A percentile compares a stretch with the other conserved stretches of the same genome.
Conservation (phyloP, 306 rosid genomes). For the Canavalia ensiformis region DNA sequence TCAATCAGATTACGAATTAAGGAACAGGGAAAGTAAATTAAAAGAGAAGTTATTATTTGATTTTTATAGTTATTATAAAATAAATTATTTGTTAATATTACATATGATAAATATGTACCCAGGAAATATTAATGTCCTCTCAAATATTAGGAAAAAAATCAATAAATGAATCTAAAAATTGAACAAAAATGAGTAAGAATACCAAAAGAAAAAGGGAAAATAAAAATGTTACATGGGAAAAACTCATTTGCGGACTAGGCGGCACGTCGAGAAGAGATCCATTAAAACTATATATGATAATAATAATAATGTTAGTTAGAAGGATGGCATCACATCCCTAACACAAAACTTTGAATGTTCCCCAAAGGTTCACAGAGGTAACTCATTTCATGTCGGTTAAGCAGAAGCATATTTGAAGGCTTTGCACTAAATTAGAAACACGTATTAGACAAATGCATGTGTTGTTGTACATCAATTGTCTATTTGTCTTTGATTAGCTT, state of each 20-base stretch:
- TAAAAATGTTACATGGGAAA: background rate
- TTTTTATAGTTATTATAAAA: too few relatives aligned
- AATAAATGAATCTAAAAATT: background rate
- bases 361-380: conserved; percentile 19
- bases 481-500: conserved; percentile 27
- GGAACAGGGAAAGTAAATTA: too few relatives aligned
- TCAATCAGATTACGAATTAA: too few relatives aligned
- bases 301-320: conserved; percentile 39
- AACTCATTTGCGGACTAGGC: conserved; percentile 5
- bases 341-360: conserved; percentile 20
- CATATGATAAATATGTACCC: too few relatives aligned
- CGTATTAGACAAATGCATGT: conserved; percentile 49
- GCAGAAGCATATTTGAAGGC: conserved; percentile 49
- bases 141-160: too few relatives aligned
- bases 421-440: conserved; percentile 31
- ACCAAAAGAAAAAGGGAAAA: background rate
- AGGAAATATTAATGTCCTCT: too few relatives aligned
- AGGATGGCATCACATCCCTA: conserved; percentile 26
- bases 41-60: too few relatives aligned
- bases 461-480: conserved; percentile 36
- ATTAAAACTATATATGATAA: background rate
- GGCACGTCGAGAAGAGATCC: conserved; percentile 24
- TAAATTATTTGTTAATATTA: too few relatives aligned
- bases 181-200: background rate
- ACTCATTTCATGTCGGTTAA: conserved; percentile 55